phyloP scores from a whole-genome alignment of 495 filamentous ascomycete species.

The Viridothelium virens region DNA sequence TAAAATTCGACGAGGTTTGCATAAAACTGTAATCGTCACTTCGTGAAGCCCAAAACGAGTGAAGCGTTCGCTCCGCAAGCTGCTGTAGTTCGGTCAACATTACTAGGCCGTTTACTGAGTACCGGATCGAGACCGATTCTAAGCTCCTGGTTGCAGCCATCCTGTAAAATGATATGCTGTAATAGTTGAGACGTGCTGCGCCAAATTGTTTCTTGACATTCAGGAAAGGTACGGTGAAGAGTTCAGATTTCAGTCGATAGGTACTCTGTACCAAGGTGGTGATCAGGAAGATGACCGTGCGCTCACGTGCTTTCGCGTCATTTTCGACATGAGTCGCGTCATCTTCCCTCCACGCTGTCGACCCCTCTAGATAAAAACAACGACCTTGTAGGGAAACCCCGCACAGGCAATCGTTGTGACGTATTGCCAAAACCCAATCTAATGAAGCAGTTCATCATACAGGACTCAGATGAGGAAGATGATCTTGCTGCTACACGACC shows the following conservation, averaged over 20 bases:
- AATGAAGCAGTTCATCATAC: conserved; percentile 14
- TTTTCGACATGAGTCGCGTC: neutral
- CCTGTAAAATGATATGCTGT: no score
- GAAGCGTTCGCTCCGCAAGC: no score
- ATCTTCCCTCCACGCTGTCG: neutral
- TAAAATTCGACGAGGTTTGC: no score
- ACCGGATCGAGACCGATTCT: no score
- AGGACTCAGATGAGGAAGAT: conserved; percentile 26
- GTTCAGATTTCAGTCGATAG: neutral
- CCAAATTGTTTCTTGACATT: no score
- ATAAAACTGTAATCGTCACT: no score
- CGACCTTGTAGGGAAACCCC: neutral
- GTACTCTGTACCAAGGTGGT: neutral
- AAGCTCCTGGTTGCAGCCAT: no score
- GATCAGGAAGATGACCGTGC: neutral
- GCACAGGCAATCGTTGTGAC: neutral
- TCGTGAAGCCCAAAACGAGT: no score
- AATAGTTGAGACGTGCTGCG: no score
- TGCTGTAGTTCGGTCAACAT: no score
- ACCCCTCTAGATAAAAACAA: neutral
- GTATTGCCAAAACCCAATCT: neutral
- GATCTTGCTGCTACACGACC: conserved; percentile 15
- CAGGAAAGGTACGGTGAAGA: no score
- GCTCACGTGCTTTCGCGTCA: neutral
- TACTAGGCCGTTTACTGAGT: no score